Percentiles rank a stretch among this genome's conserved stretches.
Evolutionary conservation across 2,329 filamentous ascomycete genomes (phyloP).

Genomic region (Basipetospora sp.): DNA sequence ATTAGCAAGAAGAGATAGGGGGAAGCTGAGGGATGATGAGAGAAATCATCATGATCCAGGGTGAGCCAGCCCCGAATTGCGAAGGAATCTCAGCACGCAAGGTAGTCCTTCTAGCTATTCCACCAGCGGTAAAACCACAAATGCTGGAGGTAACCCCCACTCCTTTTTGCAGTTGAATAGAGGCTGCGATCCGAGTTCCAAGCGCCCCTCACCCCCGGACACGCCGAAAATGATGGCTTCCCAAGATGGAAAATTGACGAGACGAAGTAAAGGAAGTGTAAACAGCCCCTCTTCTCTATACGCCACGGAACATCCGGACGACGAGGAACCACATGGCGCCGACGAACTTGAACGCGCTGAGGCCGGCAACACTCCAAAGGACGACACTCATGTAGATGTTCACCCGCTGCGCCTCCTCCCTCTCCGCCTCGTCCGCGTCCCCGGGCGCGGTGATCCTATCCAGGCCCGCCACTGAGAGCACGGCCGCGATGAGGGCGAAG

Average conservation of each 20-base stretch:
- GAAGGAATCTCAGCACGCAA: too few species aligned
- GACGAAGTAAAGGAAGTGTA: too few species aligned
- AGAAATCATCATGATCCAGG: not conserved
- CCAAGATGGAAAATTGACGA: too few species aligned
- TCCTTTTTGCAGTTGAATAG: too few species aligned
- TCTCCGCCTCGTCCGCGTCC: slow-evolving; percentile 23
- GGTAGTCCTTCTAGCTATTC: too few species aligned
- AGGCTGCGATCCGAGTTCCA: too few species aligned
- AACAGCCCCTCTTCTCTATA: slow-evolving; percentile 30
- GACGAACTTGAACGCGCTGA: slow-evolving; percentile 75
- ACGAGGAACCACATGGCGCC: slow-evolving; percentile 88
- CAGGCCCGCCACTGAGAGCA: slow-evolving; percentile 72
- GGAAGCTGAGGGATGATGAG: not conserved
- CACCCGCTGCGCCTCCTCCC: slow-evolving; percentile 35
- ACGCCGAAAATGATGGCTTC: too few species aligned
- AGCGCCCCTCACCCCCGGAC: too few species aligned
- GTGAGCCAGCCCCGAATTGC: too few species aligned
- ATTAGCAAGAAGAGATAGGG: too few species aligned
- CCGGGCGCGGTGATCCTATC: slow-evolving; percentile 42
- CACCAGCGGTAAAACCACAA: too few species aligned
- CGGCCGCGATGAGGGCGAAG: slow-evolving; percentile 71
- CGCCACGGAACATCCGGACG: slow-evolving; percentile 67
- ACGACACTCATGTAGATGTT: slow-evolving; percentile 78
- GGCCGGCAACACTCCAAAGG: slow-evolving; percentile 72
- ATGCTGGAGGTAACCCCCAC: too few species aligned